Evolutionary conservation across 805 yeast genomes (phyloP), one percentile per base, ranked within the genome.

Genomic region (Lachancea thermotolerans): DNA sequence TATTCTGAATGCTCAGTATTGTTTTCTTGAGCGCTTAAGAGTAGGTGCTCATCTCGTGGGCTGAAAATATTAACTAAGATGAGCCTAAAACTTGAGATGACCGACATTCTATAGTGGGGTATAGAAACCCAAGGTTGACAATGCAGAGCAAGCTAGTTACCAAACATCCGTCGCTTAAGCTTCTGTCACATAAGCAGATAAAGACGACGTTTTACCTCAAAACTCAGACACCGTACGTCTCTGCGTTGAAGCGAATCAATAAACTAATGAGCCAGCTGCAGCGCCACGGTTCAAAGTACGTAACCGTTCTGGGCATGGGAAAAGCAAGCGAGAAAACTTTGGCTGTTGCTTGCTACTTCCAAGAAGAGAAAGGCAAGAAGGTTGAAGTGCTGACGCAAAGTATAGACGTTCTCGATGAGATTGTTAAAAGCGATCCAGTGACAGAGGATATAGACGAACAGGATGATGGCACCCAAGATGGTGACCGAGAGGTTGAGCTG

Each of bases 251-350:
- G 56, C 71, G 85, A 42, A 73, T 82, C 2, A 71, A 71, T 35
- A 79, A 78, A 56, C 67, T 72, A 42, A 59, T 87, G 17, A 66
- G 60, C 4, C 72, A 70, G 39, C 69, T 78, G 46, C 71, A 71
- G 45, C 70, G 68, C 33, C 69, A 68, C 10, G 66, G 68, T n/a
- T 65, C 62, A 15, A 66, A 67, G 25, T 76, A 68, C 56, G 70
- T 87, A 7, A 69, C 73, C 0, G 73, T 89, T 2, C 64, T 77
- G 44, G 96, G 95, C 0, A 80, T 86, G 83, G 96, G 96, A 1
- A 73, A 70, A 45, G 75, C 90, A 9, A 77, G 84, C 9, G 79
- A 74, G 40, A 82, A 76, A 54, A 78, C 82, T 0, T 49, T 84
- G n/a, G 68, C 80, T 11, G 50, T 89, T 1, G 95, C 78, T 0